A percentile compares a stretch with the other conserved stretches of the same genome.
These are phyloP conservation scores for Lignosus rhinocerotis DNA, from an alignment of 1,284 basidiomycete species.

Conservation along the genomic window DNA sequence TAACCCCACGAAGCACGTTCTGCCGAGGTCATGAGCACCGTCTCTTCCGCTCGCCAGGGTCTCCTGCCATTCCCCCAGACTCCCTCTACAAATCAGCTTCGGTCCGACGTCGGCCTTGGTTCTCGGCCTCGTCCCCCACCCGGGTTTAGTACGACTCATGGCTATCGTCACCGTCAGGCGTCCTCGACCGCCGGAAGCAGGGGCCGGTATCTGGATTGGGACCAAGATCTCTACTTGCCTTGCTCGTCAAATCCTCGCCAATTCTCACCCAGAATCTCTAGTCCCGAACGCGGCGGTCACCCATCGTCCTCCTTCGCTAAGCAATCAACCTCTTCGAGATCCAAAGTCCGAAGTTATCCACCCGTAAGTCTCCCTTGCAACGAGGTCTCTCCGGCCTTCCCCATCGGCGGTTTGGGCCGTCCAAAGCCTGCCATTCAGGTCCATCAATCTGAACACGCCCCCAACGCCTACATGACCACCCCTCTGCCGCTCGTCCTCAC, in stretches of 20 bases:
- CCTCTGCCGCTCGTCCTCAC: constrained; percentile 19
- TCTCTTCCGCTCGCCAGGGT: constrained; percentile 28
- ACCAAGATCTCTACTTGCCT: constrained; percentile 13
- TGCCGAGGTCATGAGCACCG: constrained; percentile 29
- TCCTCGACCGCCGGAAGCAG: constrained; percentile 20
- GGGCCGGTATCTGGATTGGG: constrained; percentile 18
- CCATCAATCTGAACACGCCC: constrained; percentile 31
- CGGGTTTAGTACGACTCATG: constrained; percentile 16
- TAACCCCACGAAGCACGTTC: constrained; percentile 33
- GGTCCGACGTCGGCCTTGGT: constrained; percentile 21
- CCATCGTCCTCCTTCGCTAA: constrained; percentile 8
- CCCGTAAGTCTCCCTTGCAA: constrained; percentile 23
- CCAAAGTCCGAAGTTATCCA: constrained; percentile 27
- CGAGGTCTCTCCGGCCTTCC: constrained; percentile 28
- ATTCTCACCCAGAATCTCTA: constrained; percentile 15
- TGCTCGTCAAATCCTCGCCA: constrained; percentile 18
- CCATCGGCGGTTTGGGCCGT: constrained; percentile 24
- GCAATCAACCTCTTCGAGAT: constrained; percentile 16
- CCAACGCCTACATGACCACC: constrained; percentile 20
- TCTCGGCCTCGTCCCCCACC: constrained; percentile 21
- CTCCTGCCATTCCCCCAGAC: constrained; percentile 20
- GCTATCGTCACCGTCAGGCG: constrained; percentile 14
- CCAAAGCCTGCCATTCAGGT: constrained; percentile 23
- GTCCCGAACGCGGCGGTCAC: constrained; percentile 15
- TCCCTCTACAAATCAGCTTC: constrained; percentile 16